A percentile compares a stretch with the other conserved stretches of the same genome.
phyloP scores from a whole-genome alignment of 148 eudicot genomes.

The Oxyria digyna region DNA sequence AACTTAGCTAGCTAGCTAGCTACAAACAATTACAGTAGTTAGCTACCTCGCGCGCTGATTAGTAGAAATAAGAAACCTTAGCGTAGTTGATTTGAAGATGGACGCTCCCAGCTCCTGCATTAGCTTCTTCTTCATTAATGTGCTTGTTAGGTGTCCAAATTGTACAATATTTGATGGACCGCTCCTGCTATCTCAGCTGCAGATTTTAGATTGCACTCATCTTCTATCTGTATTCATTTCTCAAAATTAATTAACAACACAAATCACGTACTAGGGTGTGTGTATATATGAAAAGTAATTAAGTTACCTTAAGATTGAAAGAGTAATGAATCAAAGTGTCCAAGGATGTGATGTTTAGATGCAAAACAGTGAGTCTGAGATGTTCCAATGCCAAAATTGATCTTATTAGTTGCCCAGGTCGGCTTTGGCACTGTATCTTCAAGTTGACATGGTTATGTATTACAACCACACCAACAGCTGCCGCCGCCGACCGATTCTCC shows the following conservation, averaged over 20 bases:
- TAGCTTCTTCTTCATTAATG: not conserved
- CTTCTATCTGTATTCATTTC: slow-evolving; percentile 49
- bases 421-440: slow-evolving; percentile 33
- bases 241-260: not conserved
- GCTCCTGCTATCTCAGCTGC: slow-evolving; percentile 35
- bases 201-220: slow-evolving; percentile 33
- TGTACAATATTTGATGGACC: slow-evolving; percentile 36
- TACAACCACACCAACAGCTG: slow-evolving; percentile 29
- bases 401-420: slow-evolving; percentile 27
- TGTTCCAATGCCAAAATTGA: slow-evolving; percentile 38
- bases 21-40: no score
- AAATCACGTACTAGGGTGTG: not conserved
- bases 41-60: not conserved
- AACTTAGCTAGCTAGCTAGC: no score
- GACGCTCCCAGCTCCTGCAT: not conserved
- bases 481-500: slow-evolving; percentile 22
- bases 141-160: slow-evolving; percentile 4
- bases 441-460: slow-evolving; percentile 45
- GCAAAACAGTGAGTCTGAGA: slow-evolving; percentile 36
- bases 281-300: not conserved
- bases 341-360: slow-evolving; percentile 41
- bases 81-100: not conserved
- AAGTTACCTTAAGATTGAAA: slow-evolving; percentile 41
- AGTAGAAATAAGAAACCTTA: not conserved
- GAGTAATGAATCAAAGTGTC: slow-evolving; percentile 32